A percentile compares a stretch with the other conserved stretches of the same genome.
Conservation (phyloP, 495 filamentous ascomycete genomes). For the Cercophora newfieldiana region DNA sequence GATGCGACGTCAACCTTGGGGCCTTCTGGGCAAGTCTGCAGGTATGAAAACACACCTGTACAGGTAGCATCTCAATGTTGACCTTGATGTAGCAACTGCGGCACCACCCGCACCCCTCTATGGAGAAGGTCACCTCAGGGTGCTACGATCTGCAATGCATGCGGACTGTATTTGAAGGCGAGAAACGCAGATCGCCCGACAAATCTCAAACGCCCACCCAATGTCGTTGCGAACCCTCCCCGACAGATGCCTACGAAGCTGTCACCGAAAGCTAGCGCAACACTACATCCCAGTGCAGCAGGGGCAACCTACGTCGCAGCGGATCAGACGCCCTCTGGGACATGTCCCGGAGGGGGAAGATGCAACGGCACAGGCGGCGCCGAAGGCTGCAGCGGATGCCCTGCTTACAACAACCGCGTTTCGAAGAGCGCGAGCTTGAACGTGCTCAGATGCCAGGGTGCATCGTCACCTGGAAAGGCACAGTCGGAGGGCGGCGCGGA, state of each 20-base stretch:
- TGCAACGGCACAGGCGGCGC: constrained; percentile 97
- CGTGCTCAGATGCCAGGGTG: constrained; percentile 49
- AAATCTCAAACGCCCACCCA: constrained; percentile 72
- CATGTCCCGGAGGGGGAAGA: constrained; percentile 90
- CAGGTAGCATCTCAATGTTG: constrained; percentile 20
- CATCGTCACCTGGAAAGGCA: constrained; percentile 28
- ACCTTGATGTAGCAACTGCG: constrained; percentile 74
- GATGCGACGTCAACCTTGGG: constrained; percentile 19
- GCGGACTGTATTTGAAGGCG: constrained; percentile 91
- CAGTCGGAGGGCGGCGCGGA: constrained; percentile 31
- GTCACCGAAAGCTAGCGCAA: constrained; percentile 34
- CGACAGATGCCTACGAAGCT: constrained; percentile 39
- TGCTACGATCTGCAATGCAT: constrained; percentile 96
- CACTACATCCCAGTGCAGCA: constrained; percentile 43
- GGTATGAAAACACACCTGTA: constrained; percentile 36
- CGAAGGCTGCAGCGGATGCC: constrained; percentile 94
- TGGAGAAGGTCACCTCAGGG: constrained; percentile 94
- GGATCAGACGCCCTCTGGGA: constrained; percentile 71
- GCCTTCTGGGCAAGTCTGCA: constrained; percentile 55
- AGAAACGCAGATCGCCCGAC: constrained; percentile 86
- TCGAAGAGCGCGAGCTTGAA: constrained; percentile 78
- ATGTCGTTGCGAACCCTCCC: constrained; percentile 39
- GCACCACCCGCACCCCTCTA: constrained; percentile 87
- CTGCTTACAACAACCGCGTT: constrained; percentile 94
- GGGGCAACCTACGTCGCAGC: constrained; percentile 77